Base-by-base conservation (phyloP, 1,284 basidiomycete genomes). In the Tranzscheliella williamsii region DNA sequence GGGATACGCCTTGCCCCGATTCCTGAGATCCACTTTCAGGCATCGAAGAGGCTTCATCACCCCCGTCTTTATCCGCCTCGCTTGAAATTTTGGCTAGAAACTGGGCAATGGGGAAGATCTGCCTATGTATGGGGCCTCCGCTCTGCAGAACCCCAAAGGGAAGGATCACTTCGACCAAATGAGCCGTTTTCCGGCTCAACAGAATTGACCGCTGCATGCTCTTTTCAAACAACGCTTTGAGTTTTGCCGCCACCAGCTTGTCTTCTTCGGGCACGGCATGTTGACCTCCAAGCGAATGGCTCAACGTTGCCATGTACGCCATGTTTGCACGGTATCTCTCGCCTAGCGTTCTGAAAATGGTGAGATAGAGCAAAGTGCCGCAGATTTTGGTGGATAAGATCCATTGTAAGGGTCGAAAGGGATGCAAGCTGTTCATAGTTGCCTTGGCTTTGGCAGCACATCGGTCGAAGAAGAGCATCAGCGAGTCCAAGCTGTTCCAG, bases 391-490 rank as follows among this genome's bases (percentile, higher is more conserved):
- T 61, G 29, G 45, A 46, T 13, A 52, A 54, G 21, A 72, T 63
- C 70, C 70, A 72, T 11, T 49, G 45, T 2, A 67, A 24, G 5
- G 68, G 70, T 20, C 67, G 65, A 44, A 72, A 71, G 16, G 62
- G 60, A 40, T 64, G 56, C 9, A 71, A 43, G 18, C 29, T 52
- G 38, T 70, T 61, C 69, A 72, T 68, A n/a, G 53, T 52, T n/a
- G 54, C 45, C 41, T 63, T 44, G 6, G 65, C 62, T 32, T 64
- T 64, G 26, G 55, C 42, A 1, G 62, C 52, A 33, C 70, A 72
- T 4, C 56, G 40, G 44, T 72, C 70, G 37, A 70, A 72, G 68
- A 72, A 72, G 16, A 68, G 54, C 43, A 69, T 54, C 18, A 72
- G 52, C 24, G 67, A 63, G 44, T 72, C 68, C n/a, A 62, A 58